Evolutionary conservation across 257 asterid genomes (phyloP).

Genomic region (Ilex asprella): DNA sequence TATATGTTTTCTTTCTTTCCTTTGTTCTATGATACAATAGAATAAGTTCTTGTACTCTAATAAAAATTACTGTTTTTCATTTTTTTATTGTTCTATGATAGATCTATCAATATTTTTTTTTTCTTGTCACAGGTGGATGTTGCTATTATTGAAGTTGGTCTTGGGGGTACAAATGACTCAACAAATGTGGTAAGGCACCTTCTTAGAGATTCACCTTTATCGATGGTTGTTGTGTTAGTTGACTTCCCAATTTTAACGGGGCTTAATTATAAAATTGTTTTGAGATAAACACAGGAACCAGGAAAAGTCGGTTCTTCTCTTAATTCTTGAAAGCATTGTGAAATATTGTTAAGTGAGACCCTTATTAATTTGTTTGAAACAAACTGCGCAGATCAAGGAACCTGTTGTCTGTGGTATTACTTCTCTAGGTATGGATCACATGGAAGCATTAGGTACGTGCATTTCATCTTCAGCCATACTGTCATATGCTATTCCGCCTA

Average conservation of each 20-base stretch:
- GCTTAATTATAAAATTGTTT: not conserved
- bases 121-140: conserved; percentile 72
- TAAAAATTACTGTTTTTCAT: no score
- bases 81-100: not conserved
- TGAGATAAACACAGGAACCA: not conserved
- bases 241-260: no score
- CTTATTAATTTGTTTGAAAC: not conserved
- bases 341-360: not conserved
- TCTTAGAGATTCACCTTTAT: conserved; percentile 4
- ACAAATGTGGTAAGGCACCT: conserved; percentile 74
- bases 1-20: no score
- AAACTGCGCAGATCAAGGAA: conserved; percentile 56
- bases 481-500: not conserved
- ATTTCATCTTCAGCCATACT: not conserved
- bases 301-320: conserved; percentile 3
- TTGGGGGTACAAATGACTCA: conserved; percentile 84
- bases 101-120: not conserved
- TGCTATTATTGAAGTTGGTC: conserved; percentile 92
- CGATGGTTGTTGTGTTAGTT: no score
- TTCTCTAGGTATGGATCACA: conserved; percentile 93
- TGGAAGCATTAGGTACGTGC: conserved; percentile 72
- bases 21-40: no score
- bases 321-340: not conserved
- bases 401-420: conserved; percentile 90
- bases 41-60: no score